phyloP scores from a whole-genome alignment of 257 asterid species.

The Solanum medicagineum region DNA sequence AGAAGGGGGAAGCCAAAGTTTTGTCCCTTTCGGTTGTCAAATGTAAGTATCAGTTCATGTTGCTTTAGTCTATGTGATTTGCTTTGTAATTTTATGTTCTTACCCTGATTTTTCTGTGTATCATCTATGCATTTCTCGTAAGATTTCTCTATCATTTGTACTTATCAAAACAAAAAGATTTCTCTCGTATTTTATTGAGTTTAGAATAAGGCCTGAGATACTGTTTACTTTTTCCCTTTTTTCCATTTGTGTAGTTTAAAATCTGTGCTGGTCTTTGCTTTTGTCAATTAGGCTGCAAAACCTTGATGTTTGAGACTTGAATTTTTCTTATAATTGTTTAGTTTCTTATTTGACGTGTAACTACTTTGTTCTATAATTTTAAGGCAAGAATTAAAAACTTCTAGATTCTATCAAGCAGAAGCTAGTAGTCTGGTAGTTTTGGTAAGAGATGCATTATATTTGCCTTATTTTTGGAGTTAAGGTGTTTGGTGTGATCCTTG shows the following conservation, averaged over 20 bases:
- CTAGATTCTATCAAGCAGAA: background rate
- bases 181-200: background rate
- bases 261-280: background rate
- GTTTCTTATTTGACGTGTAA: background rate
- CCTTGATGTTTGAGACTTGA: background rate
- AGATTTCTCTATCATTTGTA: background rate
- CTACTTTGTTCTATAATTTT: background rate
- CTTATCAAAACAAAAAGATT: background rate
- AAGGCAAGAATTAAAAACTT: background rate
- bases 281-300: background rate
- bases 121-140: background rate
- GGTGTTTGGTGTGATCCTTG: background rate
- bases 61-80: background rate
- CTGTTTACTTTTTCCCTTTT: background rate
- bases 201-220: background rate
- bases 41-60: constrained; percentile 35
- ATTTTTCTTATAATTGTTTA: background rate
- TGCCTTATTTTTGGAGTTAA: background rate
- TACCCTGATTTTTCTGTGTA: background rate
- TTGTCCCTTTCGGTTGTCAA: constrained; percentile 84
- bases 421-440: background rate
- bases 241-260: background rate
- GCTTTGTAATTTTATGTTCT: constrained; percentile 1
- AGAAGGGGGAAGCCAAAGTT: constrained; percentile 93
- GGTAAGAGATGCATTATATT: background rate